These are phyloP conservation scores for Pueraria montana DNA, from an alignment of 306 rosid species.

Conservation along the genomic window DNA sequence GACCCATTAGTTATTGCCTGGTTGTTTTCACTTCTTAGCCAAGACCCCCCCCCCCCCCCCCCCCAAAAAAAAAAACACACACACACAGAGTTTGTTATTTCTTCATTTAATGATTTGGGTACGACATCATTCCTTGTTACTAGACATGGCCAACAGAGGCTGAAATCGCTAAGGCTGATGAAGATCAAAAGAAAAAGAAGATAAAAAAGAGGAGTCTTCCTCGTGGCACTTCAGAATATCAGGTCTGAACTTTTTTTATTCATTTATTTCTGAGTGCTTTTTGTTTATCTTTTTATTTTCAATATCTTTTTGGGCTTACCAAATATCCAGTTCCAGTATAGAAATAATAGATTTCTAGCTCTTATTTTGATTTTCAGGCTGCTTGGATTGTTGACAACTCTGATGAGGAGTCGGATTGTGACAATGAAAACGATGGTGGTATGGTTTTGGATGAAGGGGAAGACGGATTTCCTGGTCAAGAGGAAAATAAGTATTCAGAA, in stretches of 20 bases:
- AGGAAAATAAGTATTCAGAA: slow-evolving; percentile 55
- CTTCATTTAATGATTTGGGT: slow-evolving; percentile 15
- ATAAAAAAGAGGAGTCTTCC: slow-evolving; percentile 72
- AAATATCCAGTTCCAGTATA: slow-evolving; percentile 6
- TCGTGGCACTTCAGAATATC: slow-evolving; percentile 93
- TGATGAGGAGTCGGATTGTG: slow-evolving; percentile 66
- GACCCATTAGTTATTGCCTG: too few species aligned
- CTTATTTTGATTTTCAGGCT: slow-evolving; percentile 66
- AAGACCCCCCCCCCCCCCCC: neutral
- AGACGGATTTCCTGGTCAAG: slow-evolving; percentile 58
- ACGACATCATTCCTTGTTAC: slow-evolving; percentile 32
- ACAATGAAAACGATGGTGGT: slow-evolving; percentile 67
- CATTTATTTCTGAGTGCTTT: slow-evolving; percentile 11
- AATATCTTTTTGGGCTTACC: slow-evolving; percentile 15
- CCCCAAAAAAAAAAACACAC: too few species aligned
- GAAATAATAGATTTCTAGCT: slow-evolving; percentile 15
- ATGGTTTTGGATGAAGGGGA: slow-evolving; percentile 76
- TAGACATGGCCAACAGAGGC: slow-evolving; percentile 99
- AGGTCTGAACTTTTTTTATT: slow-evolving; percentile 59
- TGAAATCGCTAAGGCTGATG: slow-evolving; percentile 77
- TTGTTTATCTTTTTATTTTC: neutral
- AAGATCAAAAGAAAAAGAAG: slow-evolving; percentile 66
- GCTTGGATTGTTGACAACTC: slow-evolving; percentile 84
- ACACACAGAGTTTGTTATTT: too few species aligned
- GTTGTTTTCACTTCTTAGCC: neutral